Conservation (phyloP, 495 filamentous ascomycete species). For the Neurospora sp. region DNA sequence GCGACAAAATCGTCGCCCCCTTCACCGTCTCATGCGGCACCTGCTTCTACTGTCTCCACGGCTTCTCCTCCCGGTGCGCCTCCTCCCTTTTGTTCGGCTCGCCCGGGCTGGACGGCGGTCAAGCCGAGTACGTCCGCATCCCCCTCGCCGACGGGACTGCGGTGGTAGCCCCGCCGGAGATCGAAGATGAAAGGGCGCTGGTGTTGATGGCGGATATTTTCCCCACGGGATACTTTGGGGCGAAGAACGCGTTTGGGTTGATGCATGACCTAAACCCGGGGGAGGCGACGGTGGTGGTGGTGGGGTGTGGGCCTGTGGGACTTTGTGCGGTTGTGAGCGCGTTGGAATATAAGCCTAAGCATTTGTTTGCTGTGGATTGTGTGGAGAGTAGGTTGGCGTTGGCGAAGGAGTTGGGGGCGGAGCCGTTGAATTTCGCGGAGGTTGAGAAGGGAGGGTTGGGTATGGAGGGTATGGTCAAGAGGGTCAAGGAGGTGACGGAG, state of each 20-base stretch:
- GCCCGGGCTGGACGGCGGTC: constrained; percentile 65
- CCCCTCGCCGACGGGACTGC: constrained; percentile 79
- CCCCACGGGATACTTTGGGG: constrained; percentile 84
- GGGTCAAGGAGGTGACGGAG: constrained; percentile 67
- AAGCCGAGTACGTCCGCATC: constrained; percentile 84
- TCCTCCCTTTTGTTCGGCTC: constrained; percentile 68
- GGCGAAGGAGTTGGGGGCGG: constrained; percentile 69
- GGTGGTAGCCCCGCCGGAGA: constrained; percentile 62
- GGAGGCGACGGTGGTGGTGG: constrained; percentile 57
- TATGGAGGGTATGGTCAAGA: constrained; percentile 49
- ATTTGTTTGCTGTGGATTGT: constrained; percentile 79
- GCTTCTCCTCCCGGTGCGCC: constrained; percentile 75
- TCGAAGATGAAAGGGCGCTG: constrained; percentile 59
- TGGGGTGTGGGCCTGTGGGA: constrained; percentile 86
- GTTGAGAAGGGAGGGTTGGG: constrained; percentile 32
- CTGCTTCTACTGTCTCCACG: constrained; percentile 86
- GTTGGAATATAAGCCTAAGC: constrained; percentile 67
- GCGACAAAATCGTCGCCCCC: constrained; percentile 71
- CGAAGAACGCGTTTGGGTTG: constrained; percentile 67
- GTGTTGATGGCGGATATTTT: constrained; percentile 89
- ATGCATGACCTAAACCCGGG: constrained; percentile 42
- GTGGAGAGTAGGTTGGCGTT: constrained; percentile 68
- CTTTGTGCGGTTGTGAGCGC: constrained; percentile 82
- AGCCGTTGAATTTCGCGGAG: constrained; percentile 71
- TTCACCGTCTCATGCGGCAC: constrained; percentile 79